Evolutionary conservation across 257 asterid species (phyloP), one percentile per base, ranked within the genome.

Genomic region (Solanum stenotomum): DNA sequence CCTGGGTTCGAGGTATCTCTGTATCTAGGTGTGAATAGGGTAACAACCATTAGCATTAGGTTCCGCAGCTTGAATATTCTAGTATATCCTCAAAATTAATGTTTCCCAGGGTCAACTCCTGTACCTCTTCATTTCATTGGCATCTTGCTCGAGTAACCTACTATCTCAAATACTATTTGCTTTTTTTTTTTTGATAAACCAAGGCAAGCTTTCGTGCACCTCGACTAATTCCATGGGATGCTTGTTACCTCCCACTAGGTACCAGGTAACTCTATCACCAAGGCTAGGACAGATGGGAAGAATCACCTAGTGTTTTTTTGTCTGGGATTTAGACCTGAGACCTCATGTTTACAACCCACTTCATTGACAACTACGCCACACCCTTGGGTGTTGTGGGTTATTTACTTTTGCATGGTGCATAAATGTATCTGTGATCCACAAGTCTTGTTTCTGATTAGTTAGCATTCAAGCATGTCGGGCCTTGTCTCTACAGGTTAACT

Each of bases 401-500:
- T 38, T 77, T 77, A 25, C 63, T 25, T 78, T 78, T 14, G 63
- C 46, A 42, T 25, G 63, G 63, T 42, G 84, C 59, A n/a, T 42
- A 25, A 25, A 42, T 78, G 84, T 6, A n/a, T 78, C 38, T 42
- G 12, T 42, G 16, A 25, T 42, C 38, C 38, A 7, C 65, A 42
- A 40, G 52, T 33, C 8, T 42, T 78, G 63, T 42, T 78, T 44
- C 85, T 46, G n/a, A 79, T 44, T 79, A 27, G 3, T 79, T 44
- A 44, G 85, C 10, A 14, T 44, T 79, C 68, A 44, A 42, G 65
- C 81, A 85, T 38, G 10, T 71, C 13, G n/a, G 72, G 23, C 56
- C 83, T 63, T 79, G 76, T 86, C 76, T 71, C 84, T 89, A 75
- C 56, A 38, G 82, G 71, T 75, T 56, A 38, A 83, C 49, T 92